Evolutionary conservation across 73 alveolate species (phyloP).

Genomic region (Paramecium bursaria): DNA sequence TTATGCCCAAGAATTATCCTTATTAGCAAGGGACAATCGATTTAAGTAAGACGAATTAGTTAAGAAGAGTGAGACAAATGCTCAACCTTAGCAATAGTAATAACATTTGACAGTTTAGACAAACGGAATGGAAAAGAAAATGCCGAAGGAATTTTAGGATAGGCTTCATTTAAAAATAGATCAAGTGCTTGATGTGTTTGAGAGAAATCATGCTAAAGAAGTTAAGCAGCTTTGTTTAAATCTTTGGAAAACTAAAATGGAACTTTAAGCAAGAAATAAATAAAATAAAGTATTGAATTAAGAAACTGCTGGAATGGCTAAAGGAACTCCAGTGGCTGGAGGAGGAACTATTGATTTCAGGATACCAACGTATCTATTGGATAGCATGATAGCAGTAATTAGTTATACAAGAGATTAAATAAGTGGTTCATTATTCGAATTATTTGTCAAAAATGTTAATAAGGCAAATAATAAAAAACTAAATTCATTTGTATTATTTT

Average conservation of each 20-base stretch:
- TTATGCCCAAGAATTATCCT: slow-evolving; percentile 48
- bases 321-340: not conserved
- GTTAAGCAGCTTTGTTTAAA: slow-evolving; percentile 22
- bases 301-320: slow-evolving; percentile 13
- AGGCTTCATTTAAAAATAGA: slow-evolving; percentile 34
- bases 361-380: slow-evolving; percentile 39
- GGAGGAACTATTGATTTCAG: slow-evolving; percentile 55
- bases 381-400: slow-evolving; percentile 37
- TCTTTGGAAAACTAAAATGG: slow-evolving; percentile 56
- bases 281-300: slow-evolving; percentile 41
- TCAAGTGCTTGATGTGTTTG: slow-evolving; percentile 45
- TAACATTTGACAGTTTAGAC: not conserved
- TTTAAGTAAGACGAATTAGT: slow-evolving; percentile 42
- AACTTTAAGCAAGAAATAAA: slow-evolving; percentile 45
- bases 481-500: slow-evolving; percentile 43
- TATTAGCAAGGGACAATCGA: slow-evolving; percentile 57
- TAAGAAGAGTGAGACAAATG: slow-evolving; percentile 47
- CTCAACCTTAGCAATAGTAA: slow-evolving; percentile 11
- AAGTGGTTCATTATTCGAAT: slow-evolving; percentile 5
- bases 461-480: slow-evolving; percentile 57
- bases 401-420: slow-evolving; percentile 51
- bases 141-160: slow-evolving; percentile 50
- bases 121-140: slow-evolving; percentile 26
- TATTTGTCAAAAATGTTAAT: slow-evolving; percentile 51
- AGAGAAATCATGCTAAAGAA: slow-evolving; percentile 49